Evolutionary conservation across 1,139 yeast species (phyloP), one percentile per base, ranked within the genome.

Genomic region (Nakaseomyces bracarensis): DNA sequence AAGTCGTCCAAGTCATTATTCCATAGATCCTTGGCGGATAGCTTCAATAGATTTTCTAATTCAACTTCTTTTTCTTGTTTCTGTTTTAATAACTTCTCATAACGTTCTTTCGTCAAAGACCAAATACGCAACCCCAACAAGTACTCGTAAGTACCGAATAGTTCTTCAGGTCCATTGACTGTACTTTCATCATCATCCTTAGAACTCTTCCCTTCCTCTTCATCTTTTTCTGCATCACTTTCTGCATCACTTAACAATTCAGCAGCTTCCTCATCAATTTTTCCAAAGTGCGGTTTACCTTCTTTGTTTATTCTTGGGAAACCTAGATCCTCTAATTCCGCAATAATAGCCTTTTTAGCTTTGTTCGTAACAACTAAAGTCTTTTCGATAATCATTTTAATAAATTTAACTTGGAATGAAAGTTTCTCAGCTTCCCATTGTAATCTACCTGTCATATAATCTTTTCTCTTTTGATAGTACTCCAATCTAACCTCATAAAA

Each of bases 11-110:
- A 70, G 61, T 91, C 98, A 36, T 63, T 72, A 47, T 68, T 74
- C 98, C 98, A 91, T 47, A 91, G 68, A 62, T 87, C 96, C 60
- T 85, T 86, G 19, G 96, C 91, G 4, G 84, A 69, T 56, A 78
- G 70, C 44, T 74, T 73, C 52, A 89, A 71, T 50, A 91, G 70
- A 1, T 60, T 62, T 40, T 78, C 81, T 53, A 91, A 72, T 57
- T 86, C 95, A 9, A 64, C 68, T 58, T 87, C 93, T 58, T 81
- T 82, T 25, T 67, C 78, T 42, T 77, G 85, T 49, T 78, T 73
- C 60, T 87, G 95, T 42, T 71, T 71, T 53, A 87, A 67, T 48
- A 91, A 68, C 53, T 75, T 79, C 54, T 86, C 91, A 58, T 87
- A 91, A 52, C 94, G 74, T 65, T 93, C 99, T 47, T 72, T 72